Evolutionary conservation across 208 protist genomes (phyloP).

Genomic region (Leishmania guyanensis): DNA sequence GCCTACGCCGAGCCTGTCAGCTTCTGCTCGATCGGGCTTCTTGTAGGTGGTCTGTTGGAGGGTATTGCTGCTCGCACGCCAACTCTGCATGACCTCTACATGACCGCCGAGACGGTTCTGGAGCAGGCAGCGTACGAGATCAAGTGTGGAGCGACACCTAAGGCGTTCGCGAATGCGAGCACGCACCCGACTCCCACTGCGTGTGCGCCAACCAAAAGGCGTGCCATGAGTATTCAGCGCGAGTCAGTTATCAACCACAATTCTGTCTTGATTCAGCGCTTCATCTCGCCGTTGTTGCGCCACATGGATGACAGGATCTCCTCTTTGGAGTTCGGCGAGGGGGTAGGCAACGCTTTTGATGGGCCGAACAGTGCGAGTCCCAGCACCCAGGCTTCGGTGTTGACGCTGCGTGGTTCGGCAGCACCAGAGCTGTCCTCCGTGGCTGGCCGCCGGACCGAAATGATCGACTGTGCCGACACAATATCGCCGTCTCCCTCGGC

Average conservation of each 20-base stretch:
- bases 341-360: background rate
- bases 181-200: slow-evolving; percentile 30
- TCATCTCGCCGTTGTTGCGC: slow-evolving; percentile 42
- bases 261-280: slow-evolving; percentile 19
- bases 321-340: slow-evolving; percentile 8
- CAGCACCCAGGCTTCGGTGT: slow-evolving; percentile 14
- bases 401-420: background rate
- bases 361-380: background rate
- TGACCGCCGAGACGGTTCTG: slow-evolving; percentile 46
- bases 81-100: slow-evolving; percentile 46
- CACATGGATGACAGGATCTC: slow-evolving; percentile 45
- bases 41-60: slow-evolving; percentile 50
- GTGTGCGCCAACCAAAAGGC: slow-evolving; percentile 31
- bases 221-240: slow-evolving; percentile 55
- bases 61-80: slow-evolving; percentile 37
- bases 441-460: slow-evolving; percentile 26
- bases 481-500: slow-evolving; percentile 43
- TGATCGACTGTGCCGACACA: slow-evolving; percentile 10
- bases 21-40: slow-evolving; percentile 52
- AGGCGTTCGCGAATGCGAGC: slow-evolving; percentile 36
- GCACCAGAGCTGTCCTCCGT: slow-evolving; percentile 5
- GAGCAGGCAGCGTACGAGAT: slow-evolving; percentile 53
- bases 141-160: slow-evolving; percentile 16
- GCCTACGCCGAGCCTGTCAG: slow-evolving; percentile 25
- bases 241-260: slow-evolving; percentile 35